Evolutionary conservation across 805 yeast species (phyloP), one percentile per base, ranked within the genome.

Genomic region (Candida silvatica): DNA sequence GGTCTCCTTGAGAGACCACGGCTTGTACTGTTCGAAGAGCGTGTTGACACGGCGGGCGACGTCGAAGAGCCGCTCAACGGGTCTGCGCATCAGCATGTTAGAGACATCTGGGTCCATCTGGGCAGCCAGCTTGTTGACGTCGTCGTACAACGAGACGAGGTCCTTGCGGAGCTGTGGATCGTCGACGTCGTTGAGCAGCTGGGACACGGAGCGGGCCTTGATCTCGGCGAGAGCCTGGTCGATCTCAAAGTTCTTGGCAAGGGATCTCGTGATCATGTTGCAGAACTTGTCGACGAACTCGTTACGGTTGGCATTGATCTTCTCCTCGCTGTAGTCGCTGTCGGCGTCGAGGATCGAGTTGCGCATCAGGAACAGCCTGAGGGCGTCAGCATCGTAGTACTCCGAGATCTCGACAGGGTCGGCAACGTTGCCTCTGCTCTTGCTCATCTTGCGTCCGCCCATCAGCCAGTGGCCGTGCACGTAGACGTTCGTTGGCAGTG

Each of bases 391-490:
- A 0, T 87, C 95, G 47, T 81, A 84, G 28, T 65, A 54, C 0
- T 71, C 64, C 4, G 74, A 63, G 20, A 80, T 66, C n/a, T 62
- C 71, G 15, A 82, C 51, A 0, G 98, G 98, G 49, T 92, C 97
- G 4, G 90, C 94, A 7, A 90, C 97, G 52, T 92, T 92, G 0
- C 97, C 96, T 36, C 77, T 61, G 37, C 94, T 80, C 49, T 92
- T 92, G 34, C 95, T 83, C 98, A 92, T 92, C 52, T 92, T 92
- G 29, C 75, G 63, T 0, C 97, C 97, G 23, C 77, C 80, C 56
- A 81, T 72, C 17, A 88, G 64, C 97, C 97, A 92, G 56, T 92
- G 98, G 5, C 94, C 80, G 61, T 92, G 98, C 2, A 92, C 95
- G 5, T 87, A 67, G 3, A 92, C 71, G 38, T 77, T 79, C 28